phyloP scores from a whole-genome alignment of 768 basidiomycete species.

The Naganishia kalamii region DNA sequence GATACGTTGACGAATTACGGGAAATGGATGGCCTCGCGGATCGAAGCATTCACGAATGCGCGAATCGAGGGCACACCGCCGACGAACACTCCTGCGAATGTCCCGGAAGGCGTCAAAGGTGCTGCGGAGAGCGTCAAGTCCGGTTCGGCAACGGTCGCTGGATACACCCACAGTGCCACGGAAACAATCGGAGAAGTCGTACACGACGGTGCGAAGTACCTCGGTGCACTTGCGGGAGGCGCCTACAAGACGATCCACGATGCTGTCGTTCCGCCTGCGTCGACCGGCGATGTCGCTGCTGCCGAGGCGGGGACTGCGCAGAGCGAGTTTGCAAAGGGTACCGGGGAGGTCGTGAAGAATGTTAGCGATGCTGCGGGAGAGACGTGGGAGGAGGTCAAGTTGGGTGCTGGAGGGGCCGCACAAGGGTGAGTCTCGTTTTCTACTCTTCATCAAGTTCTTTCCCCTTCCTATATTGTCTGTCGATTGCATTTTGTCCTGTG shows the following conservation, averaged over 20 bases:
- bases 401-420: background rate
- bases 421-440: background rate
- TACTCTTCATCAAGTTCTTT: background rate
- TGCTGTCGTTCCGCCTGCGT: background rate
- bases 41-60: slow-evolving; percentile 9
- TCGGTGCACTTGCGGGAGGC: slow-evolving; percentile 19
- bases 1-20: slow-evolving; percentile 13
- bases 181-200: slow-evolving; percentile 26
- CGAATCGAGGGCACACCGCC: background rate
- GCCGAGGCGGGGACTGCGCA: slow-evolving; percentile 33
- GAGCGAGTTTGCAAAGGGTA: slow-evolving; percentile 14
- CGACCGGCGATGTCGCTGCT: background rate
- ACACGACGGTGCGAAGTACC: slow-evolving; percentile 34
- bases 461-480: background rate
- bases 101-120: background rate
- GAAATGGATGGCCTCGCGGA: background rate
- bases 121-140: slow-evolving; percentile 16
- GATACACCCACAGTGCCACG: slow-evolving; percentile 28
- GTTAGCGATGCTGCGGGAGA: slow-evolving; percentile 23
- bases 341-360: slow-evolving; percentile 26
- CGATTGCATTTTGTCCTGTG: background rate
- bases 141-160: slow-evolving; percentile 26
- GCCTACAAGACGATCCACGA: slow-evolving; percentile 20
- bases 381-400: slow-evolving; percentile 16
- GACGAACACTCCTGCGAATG: background rate